Conservation (phyloP, 176 grass and related monocot genomes). For the Musa beccarii region DNA sequence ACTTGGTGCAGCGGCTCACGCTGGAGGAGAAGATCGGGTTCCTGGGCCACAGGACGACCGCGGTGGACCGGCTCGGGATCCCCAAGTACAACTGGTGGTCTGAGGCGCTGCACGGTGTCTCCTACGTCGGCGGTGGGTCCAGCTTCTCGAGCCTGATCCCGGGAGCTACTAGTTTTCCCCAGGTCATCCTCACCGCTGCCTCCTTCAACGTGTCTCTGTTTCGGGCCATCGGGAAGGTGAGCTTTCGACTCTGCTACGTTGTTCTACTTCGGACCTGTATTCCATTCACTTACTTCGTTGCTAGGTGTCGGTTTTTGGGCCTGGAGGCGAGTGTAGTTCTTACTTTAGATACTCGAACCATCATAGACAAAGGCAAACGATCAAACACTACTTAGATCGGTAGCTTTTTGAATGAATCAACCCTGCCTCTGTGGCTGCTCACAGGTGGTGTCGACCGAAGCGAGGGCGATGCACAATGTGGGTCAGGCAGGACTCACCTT, state of each 20-base stretch:
- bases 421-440: neutral
- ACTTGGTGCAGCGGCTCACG: constrained; percentile 56
- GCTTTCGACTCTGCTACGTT: neutral
- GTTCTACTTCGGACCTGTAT: too few relatives aligned
- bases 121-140: constrained; percentile 69
- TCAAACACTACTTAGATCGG: too few relatives aligned
- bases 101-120: constrained; percentile 92
- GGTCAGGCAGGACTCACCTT: constrained; percentile 71
- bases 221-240: constrained; percentile 68
- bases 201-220: constrained; percentile 90
- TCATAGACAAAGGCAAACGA: too few relatives aligned
- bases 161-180: constrained; percentile 88
- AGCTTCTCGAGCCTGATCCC: constrained; percentile 61
- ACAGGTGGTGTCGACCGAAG: constrained; percentile 75
- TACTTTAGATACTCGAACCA: too few relatives aligned
- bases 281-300: too few relatives aligned
- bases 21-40: constrained; percentile 84
- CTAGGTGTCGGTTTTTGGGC: too few relatives aligned
- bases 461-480: constrained; percentile 96
- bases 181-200: constrained; percentile 74
- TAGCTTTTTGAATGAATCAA: neutral
- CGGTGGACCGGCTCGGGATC: constrained; percentile 68
- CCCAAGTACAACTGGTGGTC: constrained; percentile 96
- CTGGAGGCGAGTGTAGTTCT: too few relatives aligned
- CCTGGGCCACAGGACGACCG: constrained; percentile 60